phyloP scores from a whole-genome alignment of 2,329 filamentous ascomycete species.

The Diaporthe velutina region DNA sequence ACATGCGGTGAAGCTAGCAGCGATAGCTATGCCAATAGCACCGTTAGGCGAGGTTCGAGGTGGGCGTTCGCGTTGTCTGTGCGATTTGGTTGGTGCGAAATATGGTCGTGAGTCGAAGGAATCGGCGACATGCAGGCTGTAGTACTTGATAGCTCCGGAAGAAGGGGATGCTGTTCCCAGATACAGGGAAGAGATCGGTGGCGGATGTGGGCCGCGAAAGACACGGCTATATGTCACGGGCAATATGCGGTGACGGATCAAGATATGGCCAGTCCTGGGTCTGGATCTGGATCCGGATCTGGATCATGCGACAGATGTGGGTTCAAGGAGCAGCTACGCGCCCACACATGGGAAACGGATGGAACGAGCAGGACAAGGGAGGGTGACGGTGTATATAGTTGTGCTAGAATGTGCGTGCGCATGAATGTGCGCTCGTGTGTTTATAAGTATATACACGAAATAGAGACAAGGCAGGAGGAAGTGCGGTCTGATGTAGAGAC shows the following conservation, averaged over 20 bases:
- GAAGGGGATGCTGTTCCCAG: neutral
- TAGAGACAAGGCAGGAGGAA: neutral
- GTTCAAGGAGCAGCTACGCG: neutral
- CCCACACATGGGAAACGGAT: neutral
- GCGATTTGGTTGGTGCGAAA: neutral
- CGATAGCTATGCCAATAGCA: neutral
- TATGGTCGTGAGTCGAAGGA: neutral
- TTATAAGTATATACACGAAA: neutral
- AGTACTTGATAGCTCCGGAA: neutral
- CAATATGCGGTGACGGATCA: neutral
- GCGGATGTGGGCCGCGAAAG: neutral
- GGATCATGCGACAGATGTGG: conserved; percentile 10
- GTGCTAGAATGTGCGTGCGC: neutral
- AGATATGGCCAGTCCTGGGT: neutral
- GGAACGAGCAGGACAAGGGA: neutral
- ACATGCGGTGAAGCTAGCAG: neutral
- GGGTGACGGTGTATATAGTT: neutral
- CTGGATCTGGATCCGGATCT: neutral
- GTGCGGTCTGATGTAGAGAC: conserved; percentile 1
- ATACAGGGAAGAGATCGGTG: neutral
- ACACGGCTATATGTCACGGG: neutral
- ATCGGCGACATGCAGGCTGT: conserved; percentile 13
- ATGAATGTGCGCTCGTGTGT: neutral
- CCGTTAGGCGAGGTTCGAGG: neutral
- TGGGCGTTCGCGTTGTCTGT: neutral